A percentile compares a stretch with the other conserved stretches of the same genome.
Evolutionary conservation across 1,139 yeast genomes (phyloP).

Genomic region (Lodderomyces beijingensis): DNA sequence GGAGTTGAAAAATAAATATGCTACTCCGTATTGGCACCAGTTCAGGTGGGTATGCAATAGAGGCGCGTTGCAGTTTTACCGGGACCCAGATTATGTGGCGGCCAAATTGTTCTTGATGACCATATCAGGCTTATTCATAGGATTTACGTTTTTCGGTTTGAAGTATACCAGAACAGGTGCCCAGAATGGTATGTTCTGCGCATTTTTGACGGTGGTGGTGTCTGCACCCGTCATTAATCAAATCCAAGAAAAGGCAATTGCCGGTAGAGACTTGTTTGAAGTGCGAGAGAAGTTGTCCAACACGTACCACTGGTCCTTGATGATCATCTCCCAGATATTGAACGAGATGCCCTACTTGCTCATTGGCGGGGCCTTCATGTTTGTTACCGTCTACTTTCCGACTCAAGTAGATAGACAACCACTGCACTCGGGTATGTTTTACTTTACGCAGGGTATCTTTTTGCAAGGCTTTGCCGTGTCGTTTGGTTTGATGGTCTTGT

Average conservation of each 20-base stretch:
- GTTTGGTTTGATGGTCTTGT: constrained; percentile 50
- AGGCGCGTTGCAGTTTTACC: constrained; percentile 34
- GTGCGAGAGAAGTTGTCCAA: constrained; percentile 62
- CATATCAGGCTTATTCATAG: constrained; percentile 45
- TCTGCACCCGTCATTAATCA: constrained; percentile 48
- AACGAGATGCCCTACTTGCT: constrained; percentile 56
- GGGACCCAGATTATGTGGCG: constrained; percentile 41
- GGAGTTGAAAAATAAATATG: constrained; percentile 20
- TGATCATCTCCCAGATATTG: constrained; percentile 48
- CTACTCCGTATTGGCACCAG: constrained; percentile 37
- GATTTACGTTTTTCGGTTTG: constrained; percentile 46
- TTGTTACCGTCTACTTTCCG: constrained; percentile 56
- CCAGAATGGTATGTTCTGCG: constrained; percentile 49
- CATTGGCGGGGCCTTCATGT: constrained; percentile 48
- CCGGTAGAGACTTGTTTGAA: constrained; percentile 53
- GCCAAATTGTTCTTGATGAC: constrained; percentile 44
- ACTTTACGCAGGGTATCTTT: constrained; percentile 49
- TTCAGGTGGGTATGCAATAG: constrained; percentile 30
- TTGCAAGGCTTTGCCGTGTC: constrained; percentile 53
- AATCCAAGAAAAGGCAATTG: constrained; percentile 38
- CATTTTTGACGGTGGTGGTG: constrained; percentile 46
- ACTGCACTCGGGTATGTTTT: constrained; percentile 49
- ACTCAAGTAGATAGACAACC: constrained; percentile 44
- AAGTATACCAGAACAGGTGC: constrained; percentile 41
- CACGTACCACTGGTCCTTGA: constrained; percentile 61